Conservation (phyloP, 768 basidiomycete genomes). For the Termitomyces sp. region DNA sequence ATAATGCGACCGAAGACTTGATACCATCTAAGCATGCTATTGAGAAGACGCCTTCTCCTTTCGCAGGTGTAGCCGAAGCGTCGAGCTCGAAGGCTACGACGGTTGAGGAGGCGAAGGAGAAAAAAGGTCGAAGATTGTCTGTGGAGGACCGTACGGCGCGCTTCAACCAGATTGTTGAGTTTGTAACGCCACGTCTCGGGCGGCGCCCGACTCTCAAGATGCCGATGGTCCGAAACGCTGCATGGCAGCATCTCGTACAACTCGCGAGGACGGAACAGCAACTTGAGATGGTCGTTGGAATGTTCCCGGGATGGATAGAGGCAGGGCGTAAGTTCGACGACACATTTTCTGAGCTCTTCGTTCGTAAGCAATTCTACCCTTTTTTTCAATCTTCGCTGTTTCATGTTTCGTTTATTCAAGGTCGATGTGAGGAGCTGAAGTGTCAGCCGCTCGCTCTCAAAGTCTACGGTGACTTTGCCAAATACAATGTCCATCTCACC, state of each 20-base stretch:
- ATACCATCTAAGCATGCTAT: neutral
- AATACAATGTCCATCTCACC: constrained; percentile 49
- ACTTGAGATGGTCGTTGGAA: constrained; percentile 34
- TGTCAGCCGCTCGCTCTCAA: constrained; percentile 53
- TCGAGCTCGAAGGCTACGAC: neutral
- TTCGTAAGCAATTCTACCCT: constrained; percentile 37
- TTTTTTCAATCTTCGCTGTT: neutral
- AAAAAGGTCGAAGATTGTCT: constrained; percentile 2
- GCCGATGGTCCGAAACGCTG: constrained; percentile 29
- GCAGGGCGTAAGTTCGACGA: constrained; percentile 30
- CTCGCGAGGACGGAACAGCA: constrained; percentile 47
- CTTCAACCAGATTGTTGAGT: neutral
- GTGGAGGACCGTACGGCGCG: neutral
- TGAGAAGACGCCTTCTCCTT: neutral
- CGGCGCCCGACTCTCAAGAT: neutral
- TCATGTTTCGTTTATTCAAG: constrained; percentile 25
- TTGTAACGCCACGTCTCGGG: constrained; percentile 3
- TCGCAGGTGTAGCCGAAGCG: neutral
- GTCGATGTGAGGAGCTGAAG: constrained; percentile 55
- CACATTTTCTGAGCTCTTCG: constrained; percentile 41
- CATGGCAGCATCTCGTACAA: constrained; percentile 43
- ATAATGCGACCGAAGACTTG: constrained; percentile 4
- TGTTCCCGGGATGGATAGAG: neutral
- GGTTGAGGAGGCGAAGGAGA: neutral
- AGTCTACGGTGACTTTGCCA: constrained; percentile 57